phyloP scores from a whole-genome alignment of 768 basidiomycete genomes.

The Albatrellus ellisii region DNA sequence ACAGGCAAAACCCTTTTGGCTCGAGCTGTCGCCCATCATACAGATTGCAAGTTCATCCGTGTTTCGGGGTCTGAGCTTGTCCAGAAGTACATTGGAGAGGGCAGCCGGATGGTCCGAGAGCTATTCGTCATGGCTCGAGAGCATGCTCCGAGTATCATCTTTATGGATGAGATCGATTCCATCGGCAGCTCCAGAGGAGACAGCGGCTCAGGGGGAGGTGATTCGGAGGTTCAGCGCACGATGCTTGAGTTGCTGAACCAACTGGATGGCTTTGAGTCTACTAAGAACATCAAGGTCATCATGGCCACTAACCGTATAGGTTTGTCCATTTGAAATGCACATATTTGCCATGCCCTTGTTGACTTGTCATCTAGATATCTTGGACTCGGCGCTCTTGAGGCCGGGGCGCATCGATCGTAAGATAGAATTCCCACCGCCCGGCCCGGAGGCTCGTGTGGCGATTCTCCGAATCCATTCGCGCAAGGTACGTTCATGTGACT shows the following conservation, averaged over 20 bases:
- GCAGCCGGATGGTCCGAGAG: slow-evolving; percentile 92
- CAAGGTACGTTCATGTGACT: slow-evolving; percentile 40
- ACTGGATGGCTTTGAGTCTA: slow-evolving; percentile 55
- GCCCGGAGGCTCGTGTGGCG: slow-evolving; percentile 92
- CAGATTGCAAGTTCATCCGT: slow-evolving; percentile 95
- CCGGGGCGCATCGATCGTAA: slow-evolving; percentile 95
- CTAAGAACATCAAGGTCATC: slow-evolving; percentile 79
- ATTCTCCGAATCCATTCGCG: slow-evolving; percentile 95
- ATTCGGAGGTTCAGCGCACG: slow-evolving; percentile 55
- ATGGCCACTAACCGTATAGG: slow-evolving; percentile 98
- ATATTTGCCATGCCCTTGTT: neutral
- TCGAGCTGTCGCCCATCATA: slow-evolving; percentile 93
- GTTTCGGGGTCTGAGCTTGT: slow-evolving; percentile 91
- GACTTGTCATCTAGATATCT: slow-evolving; percentile 47
- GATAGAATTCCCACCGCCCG: slow-evolving; percentile 98
- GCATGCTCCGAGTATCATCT: slow-evolving; percentile 96
- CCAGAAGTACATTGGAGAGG: slow-evolving; percentile 98
- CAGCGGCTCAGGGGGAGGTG: slow-evolving; percentile 46
- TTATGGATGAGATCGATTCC: slow-evolving; percentile 99
- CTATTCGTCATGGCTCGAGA: slow-evolving; percentile 97
- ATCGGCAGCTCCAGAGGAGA: slow-evolving; percentile 91
- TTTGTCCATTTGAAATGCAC: slow-evolving; percentile 18
- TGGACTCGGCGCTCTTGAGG: slow-evolving; percentile 85
- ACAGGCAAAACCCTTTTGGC: slow-evolving; percentile 95
- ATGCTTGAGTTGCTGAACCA: slow-evolving; percentile 57